A percentile compares a stretch with the other conserved stretches of the same genome.
Conservation (phyloP, 2,329 filamentous ascomycete genomes). For the Phoma sp. region DNA sequence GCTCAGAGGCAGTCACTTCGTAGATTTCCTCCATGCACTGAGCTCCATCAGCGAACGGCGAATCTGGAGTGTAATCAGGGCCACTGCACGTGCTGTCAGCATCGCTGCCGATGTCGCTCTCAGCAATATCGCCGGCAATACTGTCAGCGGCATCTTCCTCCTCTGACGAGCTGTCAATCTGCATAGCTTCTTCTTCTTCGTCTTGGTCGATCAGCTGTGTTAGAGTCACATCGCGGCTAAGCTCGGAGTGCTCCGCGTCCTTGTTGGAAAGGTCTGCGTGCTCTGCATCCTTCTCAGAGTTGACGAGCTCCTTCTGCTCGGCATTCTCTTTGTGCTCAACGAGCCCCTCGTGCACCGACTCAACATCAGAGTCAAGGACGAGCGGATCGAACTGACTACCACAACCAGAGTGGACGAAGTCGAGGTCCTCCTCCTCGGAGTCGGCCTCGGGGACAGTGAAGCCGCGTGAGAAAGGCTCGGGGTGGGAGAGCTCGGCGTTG, state of each 20-base stretch:
- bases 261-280: too few relatives aligned
- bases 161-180: neutral
- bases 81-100: neutral
- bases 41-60: neutral
- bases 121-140: neutral
- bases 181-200: neutral
- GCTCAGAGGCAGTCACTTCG: neutral
- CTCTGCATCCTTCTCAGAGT: constrained; percentile 1
- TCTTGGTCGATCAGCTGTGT: neutral
- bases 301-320: too few relatives aligned
- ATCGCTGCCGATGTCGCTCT: constrained; percentile 7
- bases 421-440: constrained; percentile 38
- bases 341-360: constrained; percentile 27
- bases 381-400: constrained; percentile 41
- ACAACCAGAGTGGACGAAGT: constrained; percentile 12
- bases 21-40: neutral
- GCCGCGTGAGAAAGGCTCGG: constrained; percentile 29
- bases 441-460: constrained; percentile 45
- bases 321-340: constrained; percentile 13
- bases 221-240: constrained; percentile 1
- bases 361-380: constrained; percentile 37
- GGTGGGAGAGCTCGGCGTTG: constrained; percentile 24
- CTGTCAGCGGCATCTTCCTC: neutral
- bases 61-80: neutral
- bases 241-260: too few relatives aligned